Conservation (phyloP, 2,329 filamentous ascomycete species). For the Phyllosticta capitalensis region DNA sequence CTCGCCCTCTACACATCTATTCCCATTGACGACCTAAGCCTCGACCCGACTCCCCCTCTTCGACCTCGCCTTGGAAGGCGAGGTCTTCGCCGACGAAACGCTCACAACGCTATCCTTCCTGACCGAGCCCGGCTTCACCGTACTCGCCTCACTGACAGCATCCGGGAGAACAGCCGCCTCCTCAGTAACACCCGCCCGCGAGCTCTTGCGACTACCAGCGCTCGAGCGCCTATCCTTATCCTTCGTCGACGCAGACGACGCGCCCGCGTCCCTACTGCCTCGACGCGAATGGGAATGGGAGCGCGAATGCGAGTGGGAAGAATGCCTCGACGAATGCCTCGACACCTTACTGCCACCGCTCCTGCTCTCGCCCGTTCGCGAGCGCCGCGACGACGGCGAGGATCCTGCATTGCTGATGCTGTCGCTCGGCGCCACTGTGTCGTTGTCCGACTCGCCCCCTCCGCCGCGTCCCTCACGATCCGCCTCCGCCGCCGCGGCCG, state of each 20-base stretch:
- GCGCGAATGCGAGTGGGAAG: constrained; percentile 16
- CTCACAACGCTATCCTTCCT: constrained; percentile 9
- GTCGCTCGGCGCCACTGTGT: constrained; percentile 39
- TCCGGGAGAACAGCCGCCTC: constrained; percentile 19
- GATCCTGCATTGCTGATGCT: constrained; percentile 35
- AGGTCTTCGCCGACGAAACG: constrained; percentile 3
- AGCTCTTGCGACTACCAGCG: constrained; percentile 13
- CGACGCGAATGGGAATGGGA: constrained; percentile 1
- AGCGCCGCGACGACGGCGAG: constrained; percentile 16
- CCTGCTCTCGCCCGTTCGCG: constrained; percentile 22
- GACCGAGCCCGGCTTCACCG: constrained; percentile 16
- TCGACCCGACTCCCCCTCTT: background rate
- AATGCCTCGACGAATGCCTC: constrained; percentile 17
- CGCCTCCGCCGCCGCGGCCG: constrained; percentile 17
- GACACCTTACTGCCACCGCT: constrained; percentile 13
- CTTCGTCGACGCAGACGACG: background rate
- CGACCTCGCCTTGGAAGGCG: background rate
- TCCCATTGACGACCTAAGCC: background rate
- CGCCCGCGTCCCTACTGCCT: background rate
- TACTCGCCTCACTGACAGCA: constrained; percentile 26
- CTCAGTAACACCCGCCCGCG: constrained; percentile 5
- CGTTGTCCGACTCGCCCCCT: constrained; percentile 29
- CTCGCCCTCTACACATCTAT: no score
- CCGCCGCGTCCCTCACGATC: background rate
- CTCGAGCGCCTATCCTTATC: constrained; percentile 7